Conservation (phyloP, 2,329 filamentous ascomycete genomes). For the Aspergillus sp. region DNA sequence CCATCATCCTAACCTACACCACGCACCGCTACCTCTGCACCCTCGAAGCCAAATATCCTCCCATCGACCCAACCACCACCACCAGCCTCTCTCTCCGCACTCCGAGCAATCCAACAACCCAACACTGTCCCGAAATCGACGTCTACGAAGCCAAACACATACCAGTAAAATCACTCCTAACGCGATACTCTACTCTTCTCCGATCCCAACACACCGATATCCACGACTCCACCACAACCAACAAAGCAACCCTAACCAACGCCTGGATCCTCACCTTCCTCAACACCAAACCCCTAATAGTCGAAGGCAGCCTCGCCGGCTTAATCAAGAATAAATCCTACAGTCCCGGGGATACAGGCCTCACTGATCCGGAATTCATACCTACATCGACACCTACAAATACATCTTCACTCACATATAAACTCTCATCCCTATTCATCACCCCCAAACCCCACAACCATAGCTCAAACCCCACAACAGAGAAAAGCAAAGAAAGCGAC, state of each 20-base stretch:
- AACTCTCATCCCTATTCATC: background rate
- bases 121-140: slow-evolving; percentile 28
- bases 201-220: too few relatives aligned
- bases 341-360: slow-evolving; percentile 24
- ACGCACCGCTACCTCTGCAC: slow-evolving; percentile 23
- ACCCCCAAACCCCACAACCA: slow-evolving; percentile 16
- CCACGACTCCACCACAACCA: background rate
- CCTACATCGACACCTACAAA: slow-evolving; percentile 8
- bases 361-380: background rate
- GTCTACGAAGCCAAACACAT: slow-evolving; percentile 26
- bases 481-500: background rate
- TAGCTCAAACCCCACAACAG: background rate
- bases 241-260: slow-evolving; percentile 15
- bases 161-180: slow-evolving; percentile 18
- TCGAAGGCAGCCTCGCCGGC: slow-evolving; percentile 22
- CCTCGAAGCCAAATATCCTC: slow-evolving; percentile 32
- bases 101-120: slow-evolving; percentile 17
- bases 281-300: slow-evolving; percentile 15
- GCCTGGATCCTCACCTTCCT: slow-evolving; percentile 29
- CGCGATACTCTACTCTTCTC: background rate
- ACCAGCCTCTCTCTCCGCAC: slow-evolving; percentile 24
- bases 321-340: slow-evolving; percentile 14
- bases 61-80: slow-evolving; percentile 15
- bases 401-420: too few relatives aligned
- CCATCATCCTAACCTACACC: slow-evolving; percentile 20